Evolutionary conservation across 441 rosid species (phyloP), one percentile per base, ranked within the genome.

Genomic region (Biscutella auriculata): DNA sequence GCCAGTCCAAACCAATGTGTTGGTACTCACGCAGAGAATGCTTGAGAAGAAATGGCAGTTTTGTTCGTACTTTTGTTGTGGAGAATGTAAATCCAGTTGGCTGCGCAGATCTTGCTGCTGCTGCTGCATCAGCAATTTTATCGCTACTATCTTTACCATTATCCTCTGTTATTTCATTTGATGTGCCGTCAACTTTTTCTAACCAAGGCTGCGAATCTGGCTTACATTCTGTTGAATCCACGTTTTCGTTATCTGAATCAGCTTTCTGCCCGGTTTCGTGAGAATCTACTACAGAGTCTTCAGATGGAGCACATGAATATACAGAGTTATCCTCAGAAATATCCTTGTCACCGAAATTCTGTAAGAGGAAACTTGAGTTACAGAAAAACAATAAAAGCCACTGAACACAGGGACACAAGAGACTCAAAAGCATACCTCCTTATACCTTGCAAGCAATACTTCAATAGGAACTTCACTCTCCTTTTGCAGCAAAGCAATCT

Each of bases 1-100:
- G 99, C 99, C 99, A 95, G 74, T 95, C 97, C 76, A 95, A 75
- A 55, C 99, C 99, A 76, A 95, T 95, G 74, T 95, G 99, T 57
- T 95, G 99, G 78, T 95, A 95, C 68, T 95, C 99, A 15, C 99
- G 99, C 57, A 95, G 82, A 21, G 99, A 79, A 65, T 88, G 84
- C 82, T 95, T 95, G 60, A 95, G 83, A 72, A 95, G 97, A 82
- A 95, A 95, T 17, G 99, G 99, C 70, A 91, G 74, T 71, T 90
- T 95, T 13, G 99, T 95, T 29, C 97, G 86, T 71, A 95, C 99
- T 73, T 86, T 82, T 25, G 98, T 95, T 55, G 99, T 95, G 25
- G 84, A 88, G 75, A 80, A 95, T 16, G 99, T 95, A 74, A 80
- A 91, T 60, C 99, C 99, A 15, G 99, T 95, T 48, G 99, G 99